Evolutionary conservation across 192 early-diverging fungal species (phyloP), one percentile per base, ranked within the genome.

Genomic region (Coemansia sp.): DNA sequence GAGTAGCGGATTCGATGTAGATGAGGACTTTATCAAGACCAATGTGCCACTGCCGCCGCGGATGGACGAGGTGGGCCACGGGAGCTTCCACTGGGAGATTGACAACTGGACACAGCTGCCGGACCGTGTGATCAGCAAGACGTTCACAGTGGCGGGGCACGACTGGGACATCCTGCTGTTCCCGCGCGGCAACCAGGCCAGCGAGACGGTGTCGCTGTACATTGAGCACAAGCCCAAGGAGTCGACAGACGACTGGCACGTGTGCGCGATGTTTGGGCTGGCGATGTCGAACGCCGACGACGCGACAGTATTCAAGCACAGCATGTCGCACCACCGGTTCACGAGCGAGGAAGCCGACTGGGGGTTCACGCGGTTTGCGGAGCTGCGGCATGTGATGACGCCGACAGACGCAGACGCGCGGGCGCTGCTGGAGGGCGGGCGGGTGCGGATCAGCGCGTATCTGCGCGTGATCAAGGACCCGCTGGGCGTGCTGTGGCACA

Each of bases 401-500:
- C 45, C 67, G 8, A 58, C 39, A 25, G 79, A 78, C 20, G 64
- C 67, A 2, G 59, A 56, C 29, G 50, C 63, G 14, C 71, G 75
- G 2, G 67, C 93, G 6, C 69, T 91, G 15, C 45, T 92, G 9
- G 87, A 92, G 53, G 62, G 88, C 41, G 83, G 90, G 27, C 53
- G 67, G 2, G 76, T 81, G 20, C 65, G 72, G 27, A 84, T 95
- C 56, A 83, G 83, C 5, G 88, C 85, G 0, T 86, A 79, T 43
- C 75, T 96, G 12, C 81, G 87, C 22, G 78, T 90, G 26, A 80
- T 93, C 43, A 81, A 91, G 41, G 95, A 97, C 67, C 82, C 84
- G 15, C 91, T 87, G 34, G 96, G 96, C 9, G 86, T 92, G 10
- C 80, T 97, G 35, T 99, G 95, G 94, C 91, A 95, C 74, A 92